Conservation (phyloP, 495 filamentous ascomycete species). For the Achaetomiella virescens region DNA sequence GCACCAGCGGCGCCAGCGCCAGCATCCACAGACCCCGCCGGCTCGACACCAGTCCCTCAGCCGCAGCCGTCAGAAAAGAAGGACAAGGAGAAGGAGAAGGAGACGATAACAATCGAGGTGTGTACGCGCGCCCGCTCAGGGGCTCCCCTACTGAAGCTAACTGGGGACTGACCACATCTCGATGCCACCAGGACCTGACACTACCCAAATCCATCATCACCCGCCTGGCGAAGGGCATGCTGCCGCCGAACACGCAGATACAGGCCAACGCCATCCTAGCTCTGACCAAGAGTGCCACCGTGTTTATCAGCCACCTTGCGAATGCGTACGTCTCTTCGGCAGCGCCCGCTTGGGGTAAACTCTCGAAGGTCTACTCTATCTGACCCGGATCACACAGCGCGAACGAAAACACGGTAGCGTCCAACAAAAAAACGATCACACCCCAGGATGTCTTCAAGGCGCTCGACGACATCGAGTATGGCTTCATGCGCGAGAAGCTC, state of each 20-base stretch:
- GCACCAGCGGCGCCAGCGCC: constrained; percentile 13
- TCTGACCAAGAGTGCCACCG: constrained; percentile 85
- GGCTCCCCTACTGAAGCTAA: not conserved
- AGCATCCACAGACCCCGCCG: constrained; percentile 1
- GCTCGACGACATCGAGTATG: constrained; percentile 76
- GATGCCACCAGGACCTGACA: constrained; percentile 67
- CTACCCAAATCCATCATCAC: constrained; percentile 92
- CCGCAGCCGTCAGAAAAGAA: constrained; percentile 5
- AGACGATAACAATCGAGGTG: constrained; percentile 39
- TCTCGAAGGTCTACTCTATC: not conserved
- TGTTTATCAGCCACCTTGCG: constrained; percentile 88
- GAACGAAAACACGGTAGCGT: constrained; percentile 61
- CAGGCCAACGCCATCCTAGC: constrained; percentile 90
- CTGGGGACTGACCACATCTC: not conserved
- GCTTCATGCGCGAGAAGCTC: constrained; percentile 59
- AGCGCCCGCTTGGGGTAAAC: not conserved
- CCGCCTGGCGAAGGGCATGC: constrained; percentile 88
- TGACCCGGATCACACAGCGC: constrained; percentile 46
- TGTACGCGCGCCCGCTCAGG: not conserved
- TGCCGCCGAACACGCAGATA: constrained; percentile 92
- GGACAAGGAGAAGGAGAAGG: constrained; percentile 26
- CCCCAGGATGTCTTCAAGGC: constrained; percentile 79
- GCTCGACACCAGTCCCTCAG: constrained; percentile 1
- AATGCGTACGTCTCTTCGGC: constrained; percentile 54
- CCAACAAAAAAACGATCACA: constrained; percentile 77